Percentiles rank a stretch among this genome's conserved stretches.
Evolutionary conservation across 1,139 yeast species (phyloP).

Genomic region (Debaryomyces psychrophilus): DNA sequence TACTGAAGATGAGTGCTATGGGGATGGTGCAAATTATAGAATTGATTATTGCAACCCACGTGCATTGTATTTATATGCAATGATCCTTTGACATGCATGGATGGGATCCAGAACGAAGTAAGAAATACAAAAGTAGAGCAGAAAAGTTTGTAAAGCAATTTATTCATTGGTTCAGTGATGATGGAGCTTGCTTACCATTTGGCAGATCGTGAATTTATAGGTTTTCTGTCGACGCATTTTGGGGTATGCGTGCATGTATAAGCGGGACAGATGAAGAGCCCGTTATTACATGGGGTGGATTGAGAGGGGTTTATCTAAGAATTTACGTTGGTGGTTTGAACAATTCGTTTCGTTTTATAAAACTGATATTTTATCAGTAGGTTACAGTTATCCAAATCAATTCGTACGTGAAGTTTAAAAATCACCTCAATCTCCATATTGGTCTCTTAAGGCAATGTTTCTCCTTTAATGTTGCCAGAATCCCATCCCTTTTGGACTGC

Average conservation of each 20-base stretch:
- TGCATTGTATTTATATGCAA: conserved; percentile 31
- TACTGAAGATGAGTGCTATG: conserved; percentile 32
- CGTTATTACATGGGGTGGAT: conserved; percentile 21
- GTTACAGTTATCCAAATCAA: conserved; percentile 29
- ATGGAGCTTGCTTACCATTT: conserved; percentile 29
- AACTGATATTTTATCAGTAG: conserved; percentile 25
- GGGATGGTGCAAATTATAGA: conserved; percentile 25
- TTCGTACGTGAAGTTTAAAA: conserved; percentile 30
- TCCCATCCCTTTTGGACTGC: conserved; percentile 24
- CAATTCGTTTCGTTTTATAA: conserved; percentile 24
- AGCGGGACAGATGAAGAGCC: conserved; percentile 18
- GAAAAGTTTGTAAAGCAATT: conserved; percentile 22
- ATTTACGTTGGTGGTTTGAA: conserved; percentile 31
- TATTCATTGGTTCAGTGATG: conserved; percentile 24
- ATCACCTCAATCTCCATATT: conserved; percentile 32
- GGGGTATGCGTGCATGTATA: conserved; percentile 27
- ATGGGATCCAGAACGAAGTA: conserved; percentile 18
- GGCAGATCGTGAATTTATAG: conserved; percentile 32
- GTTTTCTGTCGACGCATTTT: conserved; percentile 28
- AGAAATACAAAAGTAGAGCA: conserved; percentile 21
- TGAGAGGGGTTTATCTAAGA: conserved; percentile 26
- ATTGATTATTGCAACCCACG: conserved; percentile 32
- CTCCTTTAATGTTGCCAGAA: conserved; percentile 18
- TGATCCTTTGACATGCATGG: conserved; percentile 19
- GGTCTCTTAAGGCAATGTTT: conserved; percentile 30